Evolutionary conservation across 768 basidiomycete genomes (phyloP).

Genomic region (Boletus tylopilopsis): DNA sequence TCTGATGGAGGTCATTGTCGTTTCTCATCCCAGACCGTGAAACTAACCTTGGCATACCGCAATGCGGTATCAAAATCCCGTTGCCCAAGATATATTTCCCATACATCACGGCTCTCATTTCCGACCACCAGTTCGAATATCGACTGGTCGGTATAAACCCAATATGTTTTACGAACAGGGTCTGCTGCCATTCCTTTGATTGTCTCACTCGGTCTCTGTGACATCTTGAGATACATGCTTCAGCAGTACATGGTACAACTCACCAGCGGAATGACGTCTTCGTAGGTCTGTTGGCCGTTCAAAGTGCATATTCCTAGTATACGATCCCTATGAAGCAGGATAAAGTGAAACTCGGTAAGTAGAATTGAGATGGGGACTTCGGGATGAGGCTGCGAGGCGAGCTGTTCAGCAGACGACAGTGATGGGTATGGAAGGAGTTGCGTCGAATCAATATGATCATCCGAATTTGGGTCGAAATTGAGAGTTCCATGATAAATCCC

Average conservation of each 20-base stretch:
- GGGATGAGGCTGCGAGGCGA: constrained; percentile 13
- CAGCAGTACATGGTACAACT: constrained; percentile 21
- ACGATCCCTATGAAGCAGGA: constrained; percentile 78
- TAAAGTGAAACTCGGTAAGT: constrained; percentile 89
- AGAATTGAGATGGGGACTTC: constrained; percentile 71
- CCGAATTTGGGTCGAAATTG: constrained; percentile 62
- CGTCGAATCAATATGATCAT: constrained; percentile 74
- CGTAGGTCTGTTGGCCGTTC: constrained; percentile 78
- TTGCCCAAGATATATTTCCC: constrained; percentile 84
- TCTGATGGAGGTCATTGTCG: constrained; percentile 42
- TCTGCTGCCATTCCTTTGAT: constrained; percentile 79
- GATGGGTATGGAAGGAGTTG: constrained; percentile 77
- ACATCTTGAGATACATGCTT: constrained; percentile 3
- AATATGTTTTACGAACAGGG: constrained; percentile 84
- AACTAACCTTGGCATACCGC: constrained; percentile 72
- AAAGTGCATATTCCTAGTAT: constrained; percentile 75
- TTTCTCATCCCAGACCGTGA: neutral
- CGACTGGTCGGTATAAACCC: constrained; percentile 88
- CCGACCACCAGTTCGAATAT: constrained; percentile 82
- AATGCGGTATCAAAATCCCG: constrained; percentile 76
- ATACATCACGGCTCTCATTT: constrained; percentile 92
- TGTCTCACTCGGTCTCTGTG: constrained; percentile 70
- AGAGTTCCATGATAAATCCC: constrained; percentile 86
- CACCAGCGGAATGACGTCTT: constrained; percentile 80
- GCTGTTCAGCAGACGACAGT: constrained; percentile 27